Evolutionary conservation across 2,329 filamentous ascomycete species (phyloP).

Genomic region (Aspergillus sp.): DNA sequence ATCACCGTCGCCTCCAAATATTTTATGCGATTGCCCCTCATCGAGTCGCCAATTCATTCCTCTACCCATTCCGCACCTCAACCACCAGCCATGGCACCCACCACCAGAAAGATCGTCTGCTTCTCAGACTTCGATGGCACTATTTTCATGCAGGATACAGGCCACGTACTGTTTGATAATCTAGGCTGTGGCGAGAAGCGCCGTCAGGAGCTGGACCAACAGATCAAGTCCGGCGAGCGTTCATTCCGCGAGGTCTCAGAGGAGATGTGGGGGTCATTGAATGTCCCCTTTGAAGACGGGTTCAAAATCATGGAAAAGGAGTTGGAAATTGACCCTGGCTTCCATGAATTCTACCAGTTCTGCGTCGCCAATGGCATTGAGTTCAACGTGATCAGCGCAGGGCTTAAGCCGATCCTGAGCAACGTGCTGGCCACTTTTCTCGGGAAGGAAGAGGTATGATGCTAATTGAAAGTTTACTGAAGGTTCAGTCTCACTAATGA

Average conservation of each 20-base stretch:
- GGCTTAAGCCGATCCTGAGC: conserved; percentile 63
- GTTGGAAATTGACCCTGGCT: conserved; percentile 64
- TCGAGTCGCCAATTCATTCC: too few relatives aligned
- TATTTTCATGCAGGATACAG: conserved; percentile 71
- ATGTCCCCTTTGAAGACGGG: conserved; percentile 66
- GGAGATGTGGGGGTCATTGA: conserved; percentile 68
- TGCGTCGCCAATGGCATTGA: conserved; percentile 63
- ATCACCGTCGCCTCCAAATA: too few relatives aligned
- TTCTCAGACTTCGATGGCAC: conserved; percentile 67
- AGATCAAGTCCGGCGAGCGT: conserved; percentile 65
- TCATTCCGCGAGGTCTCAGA: conserved; percentile 70
- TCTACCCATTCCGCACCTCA: not conserved
- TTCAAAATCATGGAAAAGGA: conserved; percentile 63
- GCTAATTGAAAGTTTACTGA: too few relatives aligned
- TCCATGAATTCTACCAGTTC: conserved; percentile 64
- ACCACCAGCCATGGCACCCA: conserved; percentile 2
- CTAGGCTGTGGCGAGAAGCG: conserved; percentile 61
- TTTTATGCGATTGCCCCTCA: too few relatives aligned
- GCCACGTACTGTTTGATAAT: conserved; percentile 67
- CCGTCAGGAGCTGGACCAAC: conserved; percentile 58
- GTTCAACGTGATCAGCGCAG: conserved; percentile 69
- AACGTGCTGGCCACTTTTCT: conserved; percentile 65
- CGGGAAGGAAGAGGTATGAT: conserved; percentile 53
- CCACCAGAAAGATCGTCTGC: conserved; percentile 46
- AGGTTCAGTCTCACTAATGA: not conserved